phyloP scores from a whole-genome alignment of 2,329 filamentous ascomycete genomes.

The Lojkania enalia region DNA sequence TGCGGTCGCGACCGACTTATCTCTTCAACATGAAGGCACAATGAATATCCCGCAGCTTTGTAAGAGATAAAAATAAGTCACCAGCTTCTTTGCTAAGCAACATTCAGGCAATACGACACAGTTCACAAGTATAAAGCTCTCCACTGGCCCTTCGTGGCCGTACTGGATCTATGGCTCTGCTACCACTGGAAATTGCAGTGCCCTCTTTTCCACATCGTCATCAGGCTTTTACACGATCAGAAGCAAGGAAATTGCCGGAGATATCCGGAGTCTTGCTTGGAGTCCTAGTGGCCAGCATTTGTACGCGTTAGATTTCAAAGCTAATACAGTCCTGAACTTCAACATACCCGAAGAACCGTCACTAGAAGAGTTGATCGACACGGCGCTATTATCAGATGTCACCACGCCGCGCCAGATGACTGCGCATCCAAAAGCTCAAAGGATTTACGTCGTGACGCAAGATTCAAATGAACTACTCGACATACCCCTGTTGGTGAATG shows the following conservation, averaged over 20 bases:
- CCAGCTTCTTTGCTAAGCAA: background rate
- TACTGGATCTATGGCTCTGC: conserved; percentile 24
- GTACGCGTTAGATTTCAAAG: conserved; percentile 23
- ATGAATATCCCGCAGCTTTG: conserved; percentile 25
- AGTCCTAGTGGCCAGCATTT: conserved; percentile 24
- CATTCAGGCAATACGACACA: conserved; percentile 25
- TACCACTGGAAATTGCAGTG: conserved; percentile 26
- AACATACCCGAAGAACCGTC: conserved; percentile 18
- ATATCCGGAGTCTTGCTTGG: conserved; percentile 28
- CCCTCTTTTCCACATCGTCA: conserved; percentile 21
- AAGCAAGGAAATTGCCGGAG: conserved; percentile 23
- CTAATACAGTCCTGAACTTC: conserved; percentile 26
- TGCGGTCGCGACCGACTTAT: conserved; percentile 18
- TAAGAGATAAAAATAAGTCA: conserved; percentile 8
- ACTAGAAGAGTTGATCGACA: conserved; percentile 17
- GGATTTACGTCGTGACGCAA: conserved; percentile 24
- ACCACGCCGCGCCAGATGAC: conserved; percentile 24
- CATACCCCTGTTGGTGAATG: conserved; percentile 6
- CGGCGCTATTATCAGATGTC: conserved; percentile 20
- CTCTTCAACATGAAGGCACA: conserved; percentile 21
- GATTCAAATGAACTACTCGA: conserved; percentile 26
- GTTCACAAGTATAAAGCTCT: conserved; percentile 19
- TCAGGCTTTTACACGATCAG: conserved; percentile 19
- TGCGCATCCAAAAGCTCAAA: conserved; percentile 20
- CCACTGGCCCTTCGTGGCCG: conserved; percentile 13